A percentile compares a stretch with the other conserved stretches of the same genome.
Evolutionary conservation across 2,329 filamentous ascomycete genomes (phyloP).

Genomic region (Trichoderma sp.): DNA sequence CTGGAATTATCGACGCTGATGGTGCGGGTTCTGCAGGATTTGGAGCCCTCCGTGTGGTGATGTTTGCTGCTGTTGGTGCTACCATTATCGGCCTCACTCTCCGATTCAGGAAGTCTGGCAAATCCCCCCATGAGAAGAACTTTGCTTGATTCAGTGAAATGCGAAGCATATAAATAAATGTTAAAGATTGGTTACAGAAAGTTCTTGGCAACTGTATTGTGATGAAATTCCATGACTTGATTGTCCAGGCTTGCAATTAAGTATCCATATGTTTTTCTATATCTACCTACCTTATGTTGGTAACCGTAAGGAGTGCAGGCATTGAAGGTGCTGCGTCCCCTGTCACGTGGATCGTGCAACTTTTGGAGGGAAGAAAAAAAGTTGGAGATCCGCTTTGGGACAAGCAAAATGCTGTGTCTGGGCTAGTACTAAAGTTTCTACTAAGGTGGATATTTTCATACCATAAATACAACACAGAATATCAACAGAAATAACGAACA

Average conservation of each 20-base stretch:
- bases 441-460: background rate
- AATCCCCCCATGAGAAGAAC: slow-evolving; percentile 45
- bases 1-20: background rate
- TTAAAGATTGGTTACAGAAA: background rate
- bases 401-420: background rate
- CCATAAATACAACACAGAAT: background rate
- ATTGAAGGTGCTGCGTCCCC: background rate
- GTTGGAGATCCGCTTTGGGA: slow-evolving; percentile 1
- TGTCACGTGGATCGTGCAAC: slow-evolving; percentile 15
- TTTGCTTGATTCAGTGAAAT: slow-evolving; percentile 37
- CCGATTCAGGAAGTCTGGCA: slow-evolving; percentile 40
- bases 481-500: background rate
- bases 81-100: slow-evolving; percentile 47
- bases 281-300: too few relatives aligned
- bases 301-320: too few relatives aligned
- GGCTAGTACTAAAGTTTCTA: background rate
- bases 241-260: background rate
- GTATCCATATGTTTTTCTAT: background rate
- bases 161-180: background rate
- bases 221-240: background rate
- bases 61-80: slow-evolving; percentile 51
- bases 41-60: slow-evolving; percentile 50
- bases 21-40: slow-evolving; percentile 32
- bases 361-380: background rate
- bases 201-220: background rate